Base-by-base conservation (phyloP, 257 asterid genomes). In the Fraxinus pennsylvanica region DNA sequence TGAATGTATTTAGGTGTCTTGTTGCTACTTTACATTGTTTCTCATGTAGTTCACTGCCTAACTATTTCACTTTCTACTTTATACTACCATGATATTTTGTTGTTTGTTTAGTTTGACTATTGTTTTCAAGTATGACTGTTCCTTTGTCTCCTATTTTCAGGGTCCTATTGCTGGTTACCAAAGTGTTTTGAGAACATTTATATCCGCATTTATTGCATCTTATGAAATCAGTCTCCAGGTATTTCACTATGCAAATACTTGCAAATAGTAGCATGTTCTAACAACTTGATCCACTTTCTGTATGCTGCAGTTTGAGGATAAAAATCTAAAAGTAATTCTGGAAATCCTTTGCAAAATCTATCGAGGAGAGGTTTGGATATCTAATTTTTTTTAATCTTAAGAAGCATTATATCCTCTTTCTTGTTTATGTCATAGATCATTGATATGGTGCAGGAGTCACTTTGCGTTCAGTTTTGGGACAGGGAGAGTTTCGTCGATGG, bases 401-500 rank as follows among this genome's bases (percentile, higher is more conserved):
- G 33, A 76, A 72, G 74, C 75, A 71, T 73, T 10, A 19, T 50
- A 41, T 71, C 68, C 66, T 54, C 54, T 52, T 72, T 21, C 41
- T 75, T 78, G 22, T 71, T 68, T 65, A 73, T 70, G 78, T 86
- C 67, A 79, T 81, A 57, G 81, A 43, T 38, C 61, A 67, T 81
- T 74, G 71, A 73, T 82, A 69, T 84, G 73, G 66, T 87, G 86
- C 91, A 95, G 99, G 99, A 92, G 88, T 89, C 91, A 68, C 96
- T 96, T 54, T 93, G 97, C 85, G 84, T 80, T 73, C 97, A 96
- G 89, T 96, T 96, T 79, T 96, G 99, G 99, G 99, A 96, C 81
- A 87, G 81, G 85, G 93, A 89, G 78, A 96, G 98, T 85, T 89
- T 87, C 82, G 85, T 96, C 65, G 99, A 96, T 82, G 96, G 95